Conservation (phyloP, 495 filamentous ascomycete genomes). For the Aspergillus indologenus region DNA sequence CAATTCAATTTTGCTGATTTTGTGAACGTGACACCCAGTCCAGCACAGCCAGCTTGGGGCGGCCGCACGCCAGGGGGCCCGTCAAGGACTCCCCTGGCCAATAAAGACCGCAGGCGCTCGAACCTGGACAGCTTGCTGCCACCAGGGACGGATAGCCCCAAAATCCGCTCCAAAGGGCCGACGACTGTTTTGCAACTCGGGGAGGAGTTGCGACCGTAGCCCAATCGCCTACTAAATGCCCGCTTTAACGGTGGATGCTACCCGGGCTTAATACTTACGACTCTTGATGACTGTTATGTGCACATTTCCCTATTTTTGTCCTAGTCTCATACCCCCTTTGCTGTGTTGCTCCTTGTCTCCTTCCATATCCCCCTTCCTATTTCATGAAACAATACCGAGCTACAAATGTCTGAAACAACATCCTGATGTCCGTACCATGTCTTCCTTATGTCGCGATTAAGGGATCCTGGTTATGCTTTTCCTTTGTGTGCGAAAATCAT, state of each 20-base stretch:
- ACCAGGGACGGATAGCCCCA: conserved; percentile 42
- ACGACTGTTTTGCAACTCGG: conserved; percentile 42
- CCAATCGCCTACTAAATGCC: neutral
- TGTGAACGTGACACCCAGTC: conserved; percentile 93
- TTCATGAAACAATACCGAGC: neutral
- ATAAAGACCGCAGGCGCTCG: conserved; percentile 56
- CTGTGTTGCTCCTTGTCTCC: neutral
- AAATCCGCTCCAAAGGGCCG: conserved; percentile 27
- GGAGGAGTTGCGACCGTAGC: conserved; percentile 40
- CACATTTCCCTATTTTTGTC: conserved; percentile 11
- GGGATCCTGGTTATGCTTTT: conserved; percentile 7
- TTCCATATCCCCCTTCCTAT: conserved; percentile 9
- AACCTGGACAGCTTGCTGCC: conserved; percentile 66
- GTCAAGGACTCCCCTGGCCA: conserved; percentile 57
- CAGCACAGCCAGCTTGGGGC: conserved; percentile 80
- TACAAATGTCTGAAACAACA: conserved; percentile 4
- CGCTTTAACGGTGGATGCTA: conserved; percentile 22
- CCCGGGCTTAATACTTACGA: conserved; percentile 20
- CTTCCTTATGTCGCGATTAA: conserved; percentile 14
- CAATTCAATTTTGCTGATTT: conserved; percentile 96
- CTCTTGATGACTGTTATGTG: conserved; percentile 37
- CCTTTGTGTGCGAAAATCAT: conserved; percentile 7
- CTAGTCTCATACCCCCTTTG: conserved; percentile 18
- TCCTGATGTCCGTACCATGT: conserved; percentile 14
- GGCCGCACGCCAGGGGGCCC: conserved; percentile 52